Evolutionary conservation across 176 grass and related monocot genomes (phyloP), one percentile per base, ranked within the genome.

Genomic region (Hordeum marinum): DNA sequence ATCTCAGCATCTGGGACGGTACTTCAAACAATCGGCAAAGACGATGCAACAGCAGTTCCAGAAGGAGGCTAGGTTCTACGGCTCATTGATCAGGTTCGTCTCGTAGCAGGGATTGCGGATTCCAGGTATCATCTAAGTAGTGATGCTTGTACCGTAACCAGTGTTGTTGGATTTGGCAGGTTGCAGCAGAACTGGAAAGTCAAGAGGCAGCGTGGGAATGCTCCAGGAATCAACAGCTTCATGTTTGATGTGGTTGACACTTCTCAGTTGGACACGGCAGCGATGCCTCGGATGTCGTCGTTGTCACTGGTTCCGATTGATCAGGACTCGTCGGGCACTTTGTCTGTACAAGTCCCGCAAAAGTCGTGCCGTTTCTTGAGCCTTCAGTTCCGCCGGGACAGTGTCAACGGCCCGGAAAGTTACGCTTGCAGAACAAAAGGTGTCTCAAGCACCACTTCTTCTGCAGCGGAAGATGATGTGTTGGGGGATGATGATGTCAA

Each of bases 151-250:
- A 29, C 60, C 11, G 14, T 81, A 25, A 82, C 8, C 36, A 6
- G 36, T 8, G 26, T 24, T 79, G 32, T n/a, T 70, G 15, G 37
- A 76, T 88, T 7, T 84, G 13, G 60, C 83, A 98, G 96, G 46
- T 85, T 98, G 87, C 96, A 98, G 85, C 91, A 98, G 88, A 91
- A 94, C 73, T 98, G 96, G 96, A 98, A 98, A 90, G 93, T 98
- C 63, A 95, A 98, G 87, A 80, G 93, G 50, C 96, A 94, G 29
- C 93, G 83, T 80, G 83, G 77, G 25, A 86, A 18, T 74, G 68
- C 41, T 58, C 79, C 73, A 35, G 88, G 88, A 75, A 98, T 75
- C 68, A 93, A 95, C 35, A 83, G 87, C 60, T 92, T 95, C 88
- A 87, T 87, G 78, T 95, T 98, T 87, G 96, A 98, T 89, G 83